Percentiles rank a stretch among this genome's conserved stretches.
Conservation (phyloP, 345 rosid species). For the Hypericum androsaemum region DNA sequence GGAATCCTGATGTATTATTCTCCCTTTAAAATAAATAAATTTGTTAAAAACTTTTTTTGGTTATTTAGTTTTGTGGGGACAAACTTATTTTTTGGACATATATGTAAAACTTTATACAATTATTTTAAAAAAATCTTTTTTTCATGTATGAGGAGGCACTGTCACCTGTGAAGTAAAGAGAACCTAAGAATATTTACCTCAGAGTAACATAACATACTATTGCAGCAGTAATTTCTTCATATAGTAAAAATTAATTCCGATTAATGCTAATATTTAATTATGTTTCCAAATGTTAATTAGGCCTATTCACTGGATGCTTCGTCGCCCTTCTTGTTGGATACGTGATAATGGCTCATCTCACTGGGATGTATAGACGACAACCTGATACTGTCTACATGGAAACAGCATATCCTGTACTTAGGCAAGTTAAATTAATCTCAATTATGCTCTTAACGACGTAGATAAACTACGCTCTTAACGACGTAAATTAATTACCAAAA, state of each 20-base stretch:
- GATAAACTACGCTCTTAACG: constrained; percentile 2
- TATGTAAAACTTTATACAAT: too few relatives aligned
- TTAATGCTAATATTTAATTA: background rate
- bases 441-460: background rate
- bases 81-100: too few relatives aligned
- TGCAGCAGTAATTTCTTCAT: too few relatives aligned
- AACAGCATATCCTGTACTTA: constrained; percentile 85
- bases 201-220: too few relatives aligned
- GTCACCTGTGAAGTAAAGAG: too few relatives aligned
- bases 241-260: background rate
- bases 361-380: constrained; percentile 66
- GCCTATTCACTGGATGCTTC: constrained; percentile 89
- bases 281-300: constrained; percentile 31
- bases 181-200: too few relatives aligned
- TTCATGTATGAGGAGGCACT: too few relatives aligned
- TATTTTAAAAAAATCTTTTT: too few relatives aligned
- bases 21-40: too few relatives aligned
- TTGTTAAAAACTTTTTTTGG: too few relatives aligned
- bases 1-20: too few relatives aligned
- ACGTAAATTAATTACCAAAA: background rate
- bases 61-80: too few relatives aligned
- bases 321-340: constrained; percentile 81
- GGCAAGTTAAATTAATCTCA: constrained; percentile 41
- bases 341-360: constrained; percentile 71
- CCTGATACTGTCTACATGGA: constrained; percentile 81